Evolutionary conservation across 495 filamentous ascomycete species (phyloP).

Genomic region (Aspergillus incahuasiensis): DNA sequence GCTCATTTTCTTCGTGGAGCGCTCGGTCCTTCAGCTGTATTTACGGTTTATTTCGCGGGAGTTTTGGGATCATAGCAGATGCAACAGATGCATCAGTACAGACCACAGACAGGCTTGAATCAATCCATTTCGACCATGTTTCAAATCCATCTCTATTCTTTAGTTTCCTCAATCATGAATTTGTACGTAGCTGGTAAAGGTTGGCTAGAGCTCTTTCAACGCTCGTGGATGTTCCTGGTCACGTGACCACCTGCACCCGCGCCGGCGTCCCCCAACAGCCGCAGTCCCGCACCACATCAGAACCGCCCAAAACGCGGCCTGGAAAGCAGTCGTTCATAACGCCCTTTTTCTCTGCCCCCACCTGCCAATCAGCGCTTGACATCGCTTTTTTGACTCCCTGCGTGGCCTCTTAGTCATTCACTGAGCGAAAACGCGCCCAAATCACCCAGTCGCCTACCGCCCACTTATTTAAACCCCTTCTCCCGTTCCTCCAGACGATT

Average conservation of each 20-base stretch:
- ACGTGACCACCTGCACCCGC: constrained; percentile 18
- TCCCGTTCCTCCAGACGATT: constrained; percentile 13
- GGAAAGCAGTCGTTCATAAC: constrained; percentile 44
- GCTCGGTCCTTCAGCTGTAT: constrained; percentile 11
- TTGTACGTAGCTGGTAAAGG: neutral
- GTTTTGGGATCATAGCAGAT: constrained; percentile 11
- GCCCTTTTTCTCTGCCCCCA: constrained; percentile 31
- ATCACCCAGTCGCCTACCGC: constrained; percentile 26
- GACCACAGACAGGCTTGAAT: neutral
- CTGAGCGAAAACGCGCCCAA: constrained; percentile 8
- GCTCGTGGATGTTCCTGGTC: neutral
- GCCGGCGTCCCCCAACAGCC: neutral
- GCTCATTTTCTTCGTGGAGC: neutral
- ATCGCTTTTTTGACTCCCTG: constrained; percentile 20
- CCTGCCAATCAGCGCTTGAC: constrained; percentile 40
- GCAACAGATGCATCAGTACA: neutral
- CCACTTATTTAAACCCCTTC: constrained; percentile 31
- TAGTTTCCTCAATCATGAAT: no score
- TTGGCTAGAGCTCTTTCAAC: no score
- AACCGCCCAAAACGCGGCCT: constrained; percentile 25
- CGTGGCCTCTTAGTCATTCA: constrained; percentile 29
- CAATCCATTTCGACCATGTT: neutral
- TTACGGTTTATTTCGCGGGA: constrained; percentile 12
- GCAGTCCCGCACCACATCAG: constrained; percentile 1
- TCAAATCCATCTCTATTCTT: no score